Conservation (phyloP, 2,329 filamentous ascomycete genomes). For the Beauveria sp. region DNA sequence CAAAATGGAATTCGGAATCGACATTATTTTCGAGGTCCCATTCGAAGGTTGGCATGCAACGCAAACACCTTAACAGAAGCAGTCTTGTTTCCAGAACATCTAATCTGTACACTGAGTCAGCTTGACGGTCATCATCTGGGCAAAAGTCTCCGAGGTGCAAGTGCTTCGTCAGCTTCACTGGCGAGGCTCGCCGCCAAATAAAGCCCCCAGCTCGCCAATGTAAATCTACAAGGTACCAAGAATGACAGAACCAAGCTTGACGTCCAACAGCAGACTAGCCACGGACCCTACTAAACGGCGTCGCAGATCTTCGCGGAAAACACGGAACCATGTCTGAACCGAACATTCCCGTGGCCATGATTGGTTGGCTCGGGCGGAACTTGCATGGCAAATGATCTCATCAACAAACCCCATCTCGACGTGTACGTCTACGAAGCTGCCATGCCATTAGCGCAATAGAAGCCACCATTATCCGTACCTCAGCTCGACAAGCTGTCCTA, state of each 20-base stretch:
- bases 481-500: conserved; percentile 9
- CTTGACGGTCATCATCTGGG: background rate
- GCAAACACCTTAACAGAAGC: background rate
- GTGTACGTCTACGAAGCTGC: conserved; percentile 18
- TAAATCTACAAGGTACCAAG: background rate
- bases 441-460: conserved; percentile 15
- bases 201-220: background rate
- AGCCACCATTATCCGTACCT: conserved; percentile 4
- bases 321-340: background rate
- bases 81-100: background rate
- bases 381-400: conserved; percentile 17
- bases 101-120: background rate
- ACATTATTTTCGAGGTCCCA: no score
- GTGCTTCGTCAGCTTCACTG: no score
- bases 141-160: background rate
- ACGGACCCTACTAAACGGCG: background rate
- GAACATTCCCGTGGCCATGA: conserved; percentile 15
- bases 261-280: background rate
- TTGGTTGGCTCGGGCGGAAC: conserved; percentile 18
- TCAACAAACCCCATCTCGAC: conserved; percentile 12
- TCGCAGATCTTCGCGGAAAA: background rate
- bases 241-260: background rate
- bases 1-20: background rate
- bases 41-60: no score
- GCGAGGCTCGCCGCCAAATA: background rate